A percentile compares a stretch with the other conserved stretches of the same genome.
phyloP scores from a whole-genome alignment of 2,329 filamentous ascomycete species.

The Apiospora hydei region DNA sequence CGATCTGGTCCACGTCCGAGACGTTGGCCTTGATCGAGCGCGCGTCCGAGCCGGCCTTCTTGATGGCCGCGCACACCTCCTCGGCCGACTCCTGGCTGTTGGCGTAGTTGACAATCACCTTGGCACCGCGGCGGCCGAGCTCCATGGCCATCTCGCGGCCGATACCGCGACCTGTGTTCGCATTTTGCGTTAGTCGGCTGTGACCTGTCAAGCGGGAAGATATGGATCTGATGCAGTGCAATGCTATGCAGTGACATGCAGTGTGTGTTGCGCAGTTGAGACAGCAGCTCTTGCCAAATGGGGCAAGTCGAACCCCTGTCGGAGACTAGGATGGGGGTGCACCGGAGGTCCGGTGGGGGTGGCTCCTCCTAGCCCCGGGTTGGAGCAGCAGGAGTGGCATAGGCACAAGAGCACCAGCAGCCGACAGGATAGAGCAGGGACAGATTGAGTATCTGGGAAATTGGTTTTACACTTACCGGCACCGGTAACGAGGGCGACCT shows the following conservation, averaged over 20 bases:
- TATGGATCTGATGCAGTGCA: conserved; percentile 24
- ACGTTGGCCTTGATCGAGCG: conserved; percentile 74
- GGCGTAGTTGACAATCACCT: conserved; percentile 73
- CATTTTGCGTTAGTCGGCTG: conserved; percentile 27
- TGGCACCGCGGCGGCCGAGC: conserved; percentile 69
- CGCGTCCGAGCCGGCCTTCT: conserved; percentile 67
- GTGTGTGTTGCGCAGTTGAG: neutral
- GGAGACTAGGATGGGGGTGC: neutral
- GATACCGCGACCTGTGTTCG: conserved; percentile 64
- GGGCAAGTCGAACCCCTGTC: neutral
- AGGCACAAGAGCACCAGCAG: neutral
- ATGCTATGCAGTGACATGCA: conserved; percentile 29
- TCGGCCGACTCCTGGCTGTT: conserved; percentile 70
- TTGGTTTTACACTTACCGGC: conserved; percentile 43
- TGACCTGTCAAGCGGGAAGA: neutral
- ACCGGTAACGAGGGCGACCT: conserved; percentile 48
- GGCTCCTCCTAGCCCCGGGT: neutral
- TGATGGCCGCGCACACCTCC: conserved; percentile 70
- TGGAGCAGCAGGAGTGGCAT: neutral
- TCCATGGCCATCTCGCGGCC: conserved; percentile 71
- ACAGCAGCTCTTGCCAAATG: neutral
- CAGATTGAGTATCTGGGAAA: neutral
- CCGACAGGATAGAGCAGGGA: neutral
- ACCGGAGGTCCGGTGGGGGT: conserved; percentile 28
- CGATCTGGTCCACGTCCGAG: conserved; percentile 68